Evolutionary conservation across 2,329 filamentous ascomycete genomes (phyloP).

Genomic region (Aspergillus sp.): DNA sequence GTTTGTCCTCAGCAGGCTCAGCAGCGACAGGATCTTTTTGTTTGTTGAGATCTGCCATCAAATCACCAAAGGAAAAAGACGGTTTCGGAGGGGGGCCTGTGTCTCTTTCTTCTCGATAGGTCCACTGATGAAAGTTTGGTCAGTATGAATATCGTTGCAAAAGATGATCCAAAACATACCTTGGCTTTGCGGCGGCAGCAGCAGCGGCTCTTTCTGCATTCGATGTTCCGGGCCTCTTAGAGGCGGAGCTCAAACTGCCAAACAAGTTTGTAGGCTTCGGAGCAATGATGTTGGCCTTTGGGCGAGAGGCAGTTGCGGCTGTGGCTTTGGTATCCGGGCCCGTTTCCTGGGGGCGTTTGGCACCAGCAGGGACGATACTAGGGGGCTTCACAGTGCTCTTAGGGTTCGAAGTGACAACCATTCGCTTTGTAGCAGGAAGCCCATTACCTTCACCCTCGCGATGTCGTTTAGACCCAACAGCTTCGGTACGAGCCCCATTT

Average conservation of each 20-base stretch:
- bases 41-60: conserved; percentile 50
- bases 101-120: conserved; percentile 32
- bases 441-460: conserved; percentile 34
- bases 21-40: conserved; percentile 50
- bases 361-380: conserved; percentile 16
- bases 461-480: conserved; percentile 32
- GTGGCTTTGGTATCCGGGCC: conserved; percentile 27
- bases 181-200: conserved; percentile 31
- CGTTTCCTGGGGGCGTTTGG: conserved; percentile 22
- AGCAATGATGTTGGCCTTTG: conserved; percentile 34
- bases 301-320: conserved; percentile 22
- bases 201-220: conserved; percentile 46
- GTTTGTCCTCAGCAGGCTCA: conserved; percentile 49
- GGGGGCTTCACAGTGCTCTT: conserved; percentile 27
- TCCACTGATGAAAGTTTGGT: conserved; percentile 17
- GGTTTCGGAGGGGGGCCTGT: conserved; percentile 30
- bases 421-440: conserved; percentile 33
- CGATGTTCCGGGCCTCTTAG: conserved; percentile 47
- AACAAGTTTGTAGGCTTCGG: conserved; percentile 44
- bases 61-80: conserved; percentile 45
- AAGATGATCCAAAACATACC: conserved; percentile 19
- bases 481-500: conserved; percentile 14
- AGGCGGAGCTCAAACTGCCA: conserved; percentile 43
- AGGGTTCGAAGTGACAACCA: conserved; percentile 28
- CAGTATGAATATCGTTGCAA: conserved; percentile 5